phyloP scores from a whole-genome alignment of 768 basidiomycete species.

The Termitomyces sp. region DNA sequence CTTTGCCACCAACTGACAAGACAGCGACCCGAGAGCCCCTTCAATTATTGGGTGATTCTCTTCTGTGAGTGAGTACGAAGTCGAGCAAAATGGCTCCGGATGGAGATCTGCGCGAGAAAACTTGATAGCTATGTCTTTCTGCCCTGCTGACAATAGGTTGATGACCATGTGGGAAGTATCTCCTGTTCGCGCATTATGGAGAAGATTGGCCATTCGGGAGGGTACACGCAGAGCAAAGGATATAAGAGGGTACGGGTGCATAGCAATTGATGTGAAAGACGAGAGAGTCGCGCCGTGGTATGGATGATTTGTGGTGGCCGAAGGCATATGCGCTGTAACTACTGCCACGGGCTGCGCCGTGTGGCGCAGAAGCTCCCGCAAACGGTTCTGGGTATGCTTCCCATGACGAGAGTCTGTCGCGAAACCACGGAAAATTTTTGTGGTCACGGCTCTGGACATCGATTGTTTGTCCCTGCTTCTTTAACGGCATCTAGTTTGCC shows the following conservation, averaged over 20 bases:
- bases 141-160: slow-evolving; percentile 71
- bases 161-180: slow-evolving; percentile 58
- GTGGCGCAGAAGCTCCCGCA: slow-evolving; percentile 63
- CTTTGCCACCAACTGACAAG: slow-evolving; percentile 59
- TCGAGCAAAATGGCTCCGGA: slow-evolving; percentile 3
- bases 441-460: slow-evolving; percentile 9
- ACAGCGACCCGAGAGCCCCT: slow-evolving; percentile 62
- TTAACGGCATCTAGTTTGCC: neutral
- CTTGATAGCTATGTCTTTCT: slow-evolving; percentile 50
- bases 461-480: slow-evolving; percentile 3
- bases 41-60: slow-evolving; percentile 59
- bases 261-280: slow-evolving; percentile 86
- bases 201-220: slow-evolving; percentile 74
- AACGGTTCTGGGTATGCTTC: slow-evolving; percentile 15
- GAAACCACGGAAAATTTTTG: slow-evolving; percentile 11
- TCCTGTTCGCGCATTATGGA: slow-evolving; percentile 26
- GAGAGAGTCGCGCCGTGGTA: slow-evolving; percentile 93
- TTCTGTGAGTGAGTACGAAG: slow-evolving; percentile 33
- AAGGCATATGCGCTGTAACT: slow-evolving; percentile 66
- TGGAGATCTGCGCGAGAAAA: slow-evolving; percentile 2
- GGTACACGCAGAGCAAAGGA: slow-evolving; percentile 88
- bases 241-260: slow-evolving; percentile 85
- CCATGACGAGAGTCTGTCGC: slow-evolving; percentile 9
- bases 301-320: slow-evolving; percentile 8
- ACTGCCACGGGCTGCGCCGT: slow-evolving; percentile 85